Evolutionary conservation across 331 rosid genomes (phyloP).

Genomic region (Pyrus hybrid): DNA sequence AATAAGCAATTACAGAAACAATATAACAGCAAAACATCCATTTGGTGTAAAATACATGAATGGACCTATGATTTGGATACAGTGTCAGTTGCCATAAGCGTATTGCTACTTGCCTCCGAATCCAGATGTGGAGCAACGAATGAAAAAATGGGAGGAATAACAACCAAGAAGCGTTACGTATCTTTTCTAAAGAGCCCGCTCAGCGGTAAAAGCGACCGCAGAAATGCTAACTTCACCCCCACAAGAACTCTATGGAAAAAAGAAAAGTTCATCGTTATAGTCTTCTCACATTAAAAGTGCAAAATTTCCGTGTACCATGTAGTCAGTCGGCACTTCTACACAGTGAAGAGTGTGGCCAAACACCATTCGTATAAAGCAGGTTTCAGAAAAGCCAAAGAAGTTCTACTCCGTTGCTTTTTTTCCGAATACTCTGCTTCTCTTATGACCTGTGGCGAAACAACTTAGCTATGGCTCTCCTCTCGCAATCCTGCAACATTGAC

Average conservation of each 20-base stretch:
- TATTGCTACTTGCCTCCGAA: conserved; percentile 17
- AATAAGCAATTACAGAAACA: conserved; percentile 1
- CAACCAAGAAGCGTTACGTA: not conserved
- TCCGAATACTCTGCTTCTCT: conserved; percentile 40
- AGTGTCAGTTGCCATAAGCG: not conserved
- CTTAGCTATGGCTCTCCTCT: conserved; percentile 87
- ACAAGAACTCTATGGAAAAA: not conserved
- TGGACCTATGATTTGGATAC: not conserved
- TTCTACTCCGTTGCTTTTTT: conserved; percentile 19
- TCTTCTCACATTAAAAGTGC: not conserved
- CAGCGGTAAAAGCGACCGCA: conserved; percentile 6
- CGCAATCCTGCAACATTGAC: conserved; percentile 59
- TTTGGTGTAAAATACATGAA: not conserved
- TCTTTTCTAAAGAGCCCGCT: conserved; percentile 5
- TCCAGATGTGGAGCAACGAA: conserved; percentile 15
- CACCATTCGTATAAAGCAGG: not conserved
- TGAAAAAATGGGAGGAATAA: conserved; percentile 18
- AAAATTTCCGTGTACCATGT: not conserved
- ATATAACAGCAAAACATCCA: not conserved
- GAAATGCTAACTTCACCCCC: not conserved
- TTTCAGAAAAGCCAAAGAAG: conserved; percentile 5
- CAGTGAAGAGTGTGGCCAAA: not conserved
- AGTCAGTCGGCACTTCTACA: not conserved
- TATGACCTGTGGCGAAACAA: conserved; percentile 77
- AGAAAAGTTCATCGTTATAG: not conserved